Conservation (phyloP, 352 stramenopile genomes). For the Pythium aphanidermatum region DNA sequence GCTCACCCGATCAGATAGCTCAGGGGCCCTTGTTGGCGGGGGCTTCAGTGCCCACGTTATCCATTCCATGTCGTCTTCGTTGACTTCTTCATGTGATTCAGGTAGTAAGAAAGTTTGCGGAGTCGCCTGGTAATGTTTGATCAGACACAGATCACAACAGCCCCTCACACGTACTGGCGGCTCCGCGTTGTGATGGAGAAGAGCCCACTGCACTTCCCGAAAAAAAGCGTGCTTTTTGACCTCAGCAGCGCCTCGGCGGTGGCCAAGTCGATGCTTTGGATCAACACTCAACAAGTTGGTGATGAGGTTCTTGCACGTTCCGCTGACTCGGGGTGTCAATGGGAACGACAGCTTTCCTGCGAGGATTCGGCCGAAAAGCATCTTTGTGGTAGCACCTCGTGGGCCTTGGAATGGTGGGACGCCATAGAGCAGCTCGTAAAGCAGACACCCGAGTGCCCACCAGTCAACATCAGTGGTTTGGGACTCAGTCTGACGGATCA, state of each 20-base stretch:
- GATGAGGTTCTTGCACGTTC: slow-evolving; percentile 24
- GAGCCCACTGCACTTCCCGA: slow-evolving; percentile 20
- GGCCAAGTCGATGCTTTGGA: slow-evolving; percentile 18
- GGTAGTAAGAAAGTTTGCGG: no score
- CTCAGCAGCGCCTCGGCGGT: slow-evolving; percentile 20
- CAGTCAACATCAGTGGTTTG: slow-evolving; percentile 54
- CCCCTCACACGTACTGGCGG: background rate
- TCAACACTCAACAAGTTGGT: slow-evolving; percentile 19
- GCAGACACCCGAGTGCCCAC: slow-evolving; percentile 66
- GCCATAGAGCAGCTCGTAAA: slow-evolving; percentile 76
- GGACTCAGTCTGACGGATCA: slow-evolving; percentile 40
- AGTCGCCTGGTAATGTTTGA: background rate
- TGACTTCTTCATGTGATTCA: no score
- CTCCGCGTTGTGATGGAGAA: slow-evolving; percentile 1
- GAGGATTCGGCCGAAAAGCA: slow-evolving; percentile 54
- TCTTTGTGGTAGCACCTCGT: slow-evolving; percentile 15
- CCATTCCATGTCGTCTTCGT: no score
- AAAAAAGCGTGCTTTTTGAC: slow-evolving; percentile 35
- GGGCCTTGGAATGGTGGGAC: slow-evolving; percentile 43
- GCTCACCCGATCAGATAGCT: no score
- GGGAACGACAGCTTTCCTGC: slow-evolving; percentile 34
- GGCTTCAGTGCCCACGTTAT: no score
- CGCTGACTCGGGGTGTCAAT: slow-evolving; percentile 15
- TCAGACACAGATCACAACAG: background rate
- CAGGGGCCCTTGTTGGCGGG: no score